phyloP scores from a whole-genome alignment of 176 grass and related monocot genomes.

The Rhynchospora tenuis region DNA sequence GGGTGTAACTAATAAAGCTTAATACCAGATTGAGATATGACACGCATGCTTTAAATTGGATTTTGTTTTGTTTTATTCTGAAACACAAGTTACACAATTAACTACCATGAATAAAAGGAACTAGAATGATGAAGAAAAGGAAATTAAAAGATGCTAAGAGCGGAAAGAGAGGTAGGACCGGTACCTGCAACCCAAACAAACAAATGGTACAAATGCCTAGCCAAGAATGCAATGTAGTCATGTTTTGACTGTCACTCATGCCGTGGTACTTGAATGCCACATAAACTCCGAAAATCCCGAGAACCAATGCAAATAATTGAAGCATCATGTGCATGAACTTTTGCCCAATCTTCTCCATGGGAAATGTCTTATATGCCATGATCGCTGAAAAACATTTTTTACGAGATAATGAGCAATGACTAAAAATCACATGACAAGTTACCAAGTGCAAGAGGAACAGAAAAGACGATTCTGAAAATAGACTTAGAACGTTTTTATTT shows the following conservation, averaged over 20 bases:
- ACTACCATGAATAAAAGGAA: background rate
- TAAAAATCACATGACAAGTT: background rate
- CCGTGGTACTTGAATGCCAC: conserved; percentile 89
- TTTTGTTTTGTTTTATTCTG: background rate
- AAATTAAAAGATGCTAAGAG: background rate
- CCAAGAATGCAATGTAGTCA: conserved; percentile 73
- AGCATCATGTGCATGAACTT: conserved; percentile 79
- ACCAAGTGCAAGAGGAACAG: background rate
- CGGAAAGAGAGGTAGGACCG: background rate
- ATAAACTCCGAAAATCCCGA: conserved; percentile 79
- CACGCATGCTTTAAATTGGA: background rate
- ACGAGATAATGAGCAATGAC: background rate
- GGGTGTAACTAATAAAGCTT: background rate
- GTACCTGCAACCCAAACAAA: conserved; percentile 68
- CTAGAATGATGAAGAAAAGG: background rate
- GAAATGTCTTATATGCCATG: conserved; percentile 67
- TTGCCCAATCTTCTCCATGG: conserved; percentile 23
- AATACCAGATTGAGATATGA: background rate
- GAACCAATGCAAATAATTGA: conserved; percentile 58
- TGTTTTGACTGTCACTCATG: conserved; percentile 39
- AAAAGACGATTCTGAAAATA: background rate
- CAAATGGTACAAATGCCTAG: conserved; percentile 66
- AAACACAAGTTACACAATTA: background rate
- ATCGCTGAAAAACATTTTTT: conserved; percentile 41
- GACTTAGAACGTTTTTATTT: conserved; percentile 9